Base-by-base conservation (phyloP, 2,329 filamentous ascomycete species). In the Venturia aucupariae region DNA sequence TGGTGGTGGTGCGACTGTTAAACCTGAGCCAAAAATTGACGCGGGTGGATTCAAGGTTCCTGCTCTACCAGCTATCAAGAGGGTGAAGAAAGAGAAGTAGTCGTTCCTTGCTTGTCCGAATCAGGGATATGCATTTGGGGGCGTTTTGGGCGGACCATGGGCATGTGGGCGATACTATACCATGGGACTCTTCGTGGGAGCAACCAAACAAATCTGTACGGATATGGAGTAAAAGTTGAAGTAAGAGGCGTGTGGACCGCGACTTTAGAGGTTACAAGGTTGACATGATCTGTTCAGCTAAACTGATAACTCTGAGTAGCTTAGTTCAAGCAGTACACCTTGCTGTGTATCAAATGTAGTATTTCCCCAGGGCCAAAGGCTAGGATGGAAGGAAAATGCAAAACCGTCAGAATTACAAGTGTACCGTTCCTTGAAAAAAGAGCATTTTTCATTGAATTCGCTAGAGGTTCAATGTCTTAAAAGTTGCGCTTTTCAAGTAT, bases 31-130 rank as follows among this genome's bases (percentile, higher is more conserved):
- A 24, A 89, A 77, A 69, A 73, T 77, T 8, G 80, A 81, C 67
- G 82, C 81, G 61, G 85, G 81, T 13, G 88, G 85, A 0, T 96
- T 97, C 82, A 96, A 92, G 76, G 88, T 95, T 46, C 92, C 93
- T 19, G 82, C 82, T 2, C 73, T 93, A 68, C 91, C 90, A 19
- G 78, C 84, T 32, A 82, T 78, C 63, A 97, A 97, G 80, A 92
- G 51, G 17, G 51, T 57, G 27, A 57, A 57, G 30, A 57, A 57
- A 30, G 51, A 57, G 27, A 57, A 57, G 30, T 57, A 35, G 30
- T 19, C 6, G 15, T 57, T 5, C 1, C 5, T 38, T 38, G 30
- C 8, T n/a, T n/a, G 13, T 32, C 1, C 22, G 10, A 51, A 24
- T 15, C 27, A 11, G 46, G 22, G 13, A 19, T 32, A n/a, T 57